Evolutionary conservation across 306 rosid genomes (phyloP).

Genomic region (Sicyos baderoa): DNA sequence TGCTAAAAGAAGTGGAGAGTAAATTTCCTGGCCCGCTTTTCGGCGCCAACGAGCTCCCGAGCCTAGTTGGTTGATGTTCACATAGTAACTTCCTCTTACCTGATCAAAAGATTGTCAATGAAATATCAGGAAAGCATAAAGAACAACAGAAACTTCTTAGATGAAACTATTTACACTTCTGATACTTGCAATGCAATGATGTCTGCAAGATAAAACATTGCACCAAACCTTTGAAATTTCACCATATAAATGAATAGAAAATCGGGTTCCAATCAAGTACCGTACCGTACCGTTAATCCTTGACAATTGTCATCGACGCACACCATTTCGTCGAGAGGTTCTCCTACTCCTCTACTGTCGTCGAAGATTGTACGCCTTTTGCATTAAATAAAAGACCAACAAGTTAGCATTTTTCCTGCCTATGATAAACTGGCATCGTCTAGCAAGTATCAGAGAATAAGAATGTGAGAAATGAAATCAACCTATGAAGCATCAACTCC

Average conservation of each 20-base stretch:
- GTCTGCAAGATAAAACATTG: not conserved
- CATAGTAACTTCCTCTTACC: constrained; percentile 62
- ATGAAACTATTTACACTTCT: not conserved
- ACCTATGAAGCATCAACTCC: constrained; percentile 94
- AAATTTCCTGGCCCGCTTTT: constrained; percentile 61
- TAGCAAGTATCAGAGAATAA: not conserved
- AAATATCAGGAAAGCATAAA: not conserved
- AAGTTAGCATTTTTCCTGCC: constrained; percentile 1
- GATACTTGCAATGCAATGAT: not conserved
- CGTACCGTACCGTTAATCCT: constrained; percentile 38
- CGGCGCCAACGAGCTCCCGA: constrained; percentile 69
- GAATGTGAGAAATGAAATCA: not conserved
- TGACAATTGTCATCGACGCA: constrained; percentile 29
- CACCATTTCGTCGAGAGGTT: constrained; percentile 71
- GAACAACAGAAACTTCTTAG: not conserved
- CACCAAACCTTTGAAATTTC: not conserved
- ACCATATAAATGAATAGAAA: not conserved
- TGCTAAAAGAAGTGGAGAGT: constrained; percentile 59
- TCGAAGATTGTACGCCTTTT: constrained; percentile 53
- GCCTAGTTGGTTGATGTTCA: constrained; percentile 40
- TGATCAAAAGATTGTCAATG: constrained; percentile 25
- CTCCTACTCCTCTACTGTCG: constrained; percentile 67
- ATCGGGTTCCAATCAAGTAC: not conserved
- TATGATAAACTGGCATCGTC: not conserved
- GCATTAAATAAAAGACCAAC: constrained; percentile 11